Evolutionary conservation across 2,329 filamentous ascomycete genomes (phyloP), one percentile per base, ranked within the genome.

Genomic region (Cladosporium sp.): DNA sequence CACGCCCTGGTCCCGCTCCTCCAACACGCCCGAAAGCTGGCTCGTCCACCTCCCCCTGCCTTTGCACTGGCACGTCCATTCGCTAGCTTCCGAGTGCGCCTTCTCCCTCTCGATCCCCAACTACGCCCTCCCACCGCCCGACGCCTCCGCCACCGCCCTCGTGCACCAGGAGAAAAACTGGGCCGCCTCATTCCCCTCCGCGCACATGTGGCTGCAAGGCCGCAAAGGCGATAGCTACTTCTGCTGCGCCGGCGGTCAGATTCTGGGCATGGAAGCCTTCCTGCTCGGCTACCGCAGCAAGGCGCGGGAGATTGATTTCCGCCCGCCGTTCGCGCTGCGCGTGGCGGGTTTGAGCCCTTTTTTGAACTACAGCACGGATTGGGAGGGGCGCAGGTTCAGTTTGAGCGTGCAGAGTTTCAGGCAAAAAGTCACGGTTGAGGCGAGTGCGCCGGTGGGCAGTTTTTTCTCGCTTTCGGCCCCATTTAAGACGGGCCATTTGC

Each of bases 91-190:
- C 1, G 58, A 65, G 1, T 69, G 68, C 45, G 60, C 61, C 3
- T 74, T 72, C 59, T 56, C 55, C 3, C 63, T 78, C 34, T 54
- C 57, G 3, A 70, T 77, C 4, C 64, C 69, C 0, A 50, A 52
- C 39, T 53, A 59, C 49, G 59, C 55, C 52, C 61, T 57, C 7
- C 55, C 47, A 15, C 27, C 43, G 51, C 64, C 44, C 48, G 63
- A 61, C 54, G 56, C 22, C 1, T 54, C 53, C 7, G 73, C 69
- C 39, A 56, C 47, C 2, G 73, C 71, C 3, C 64, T 60, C 2
- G 67, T 76, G 1, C 74, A 78, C 56, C 68, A 75, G 47, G 75
- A 78, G 56, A 78, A 78, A 61, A 78, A 78, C 55, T 78, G 73
- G 73, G 74, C 73, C 1, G 62, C 63, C 36, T 68, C 65, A 20